Base-by-base conservation (phyloP, 2,329 filamentous ascomycete genomes). In the Xylaria sp. region DNA sequence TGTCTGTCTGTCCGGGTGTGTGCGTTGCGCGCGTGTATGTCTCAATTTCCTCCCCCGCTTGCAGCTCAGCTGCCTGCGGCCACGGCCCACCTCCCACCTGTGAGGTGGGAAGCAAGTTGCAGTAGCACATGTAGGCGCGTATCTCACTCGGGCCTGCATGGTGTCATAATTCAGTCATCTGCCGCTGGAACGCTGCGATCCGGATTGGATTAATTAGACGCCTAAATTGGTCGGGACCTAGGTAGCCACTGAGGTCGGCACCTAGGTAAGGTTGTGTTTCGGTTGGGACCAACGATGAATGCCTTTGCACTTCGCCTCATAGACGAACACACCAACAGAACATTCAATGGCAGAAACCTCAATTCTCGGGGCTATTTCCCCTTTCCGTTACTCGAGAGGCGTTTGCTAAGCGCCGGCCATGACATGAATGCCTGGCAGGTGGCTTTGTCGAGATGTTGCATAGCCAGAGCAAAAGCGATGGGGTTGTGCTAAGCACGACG, bases 61-160 rank as follows among this genome's bases (percentile, higher is more conserved):
- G n/a, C n/a, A 13, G 5, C 16, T 6, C 29, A 34, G 29, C 29
- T 34, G 29, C 8, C 29, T 13, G 29, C 9, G 11, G 29, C 4
- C 29, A 13, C 29, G 6, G 9, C 29, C 29, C 9, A 7, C 16
- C 29, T 7, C 5, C 11, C 29, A 34, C n/a, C n/a, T 34, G 29
- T 7, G 16, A 34, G 29, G 16, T 7, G 29, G 29, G 29, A 34
- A 34, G 5, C 54, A 58, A 34, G 29, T 34, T 47, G n/a, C n/a
- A 26, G 47, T 18, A 38, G 44, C n/a, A 48, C 40, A 18, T 50
- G 34, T 55, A 56, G 24, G 52, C 51, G 52, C 54, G 52, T 44
- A 45, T 50, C 49, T 53, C 49, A 38, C 29, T 42, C 49, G 54
- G 49, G 44, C 46, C 55, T 58, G 44, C 51, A 40, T 57, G 39